These are phyloP conservation scores for Triticum aestivum DNA, from an alignment of 176 grass and related monocot species.

Conservation along the genomic window IWGSC_CS_RefSeq_v2.1 NC_057801.1:15503668-15504167, in stretches of 20 bases:
- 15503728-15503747: not conserved
- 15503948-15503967: not conserved
- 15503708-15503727: conserved; percentile 29
- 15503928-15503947: too few species aligned
- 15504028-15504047: not conserved
- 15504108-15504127: too few species aligned
- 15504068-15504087: too few species aligned
- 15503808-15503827: conserved; percentile 38
- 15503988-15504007: not conserved
- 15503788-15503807: conserved; percentile 29
- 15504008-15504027: conserved; percentile 17
- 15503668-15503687: too few species aligned
- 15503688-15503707: not conserved
- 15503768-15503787: not conserved
- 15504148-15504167: too few species aligned
- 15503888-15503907: not conserved
- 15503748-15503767: not conserved
- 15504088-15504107: too few species aligned
- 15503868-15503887: not conserved
- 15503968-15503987: not conserved
- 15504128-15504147: too few species aligned
- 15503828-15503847: conserved; percentile 18
- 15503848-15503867: conserved; percentile 17
- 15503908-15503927: conserved; percentile 19
- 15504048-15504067: too few species aligned